Evolutionary conservation across 345 rosid species (phyloP), one percentile per base, ranked within the genome.

Genomic region (Cardamine occulta): DNA sequence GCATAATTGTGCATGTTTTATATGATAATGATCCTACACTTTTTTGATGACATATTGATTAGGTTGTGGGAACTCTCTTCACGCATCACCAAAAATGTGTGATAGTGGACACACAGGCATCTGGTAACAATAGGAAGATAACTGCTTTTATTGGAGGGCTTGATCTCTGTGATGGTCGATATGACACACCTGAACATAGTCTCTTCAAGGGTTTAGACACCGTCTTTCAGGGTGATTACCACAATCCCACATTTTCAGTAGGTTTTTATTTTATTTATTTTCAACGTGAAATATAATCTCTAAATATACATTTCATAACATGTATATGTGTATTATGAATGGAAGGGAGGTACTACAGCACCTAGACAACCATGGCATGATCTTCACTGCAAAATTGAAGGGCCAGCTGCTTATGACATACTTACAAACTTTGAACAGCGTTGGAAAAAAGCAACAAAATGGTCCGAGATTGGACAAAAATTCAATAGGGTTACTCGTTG

Each of bases 331-430:
- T 37, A 39, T 11, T 10, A 4, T 39, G 44, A 39, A 39, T 39
- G 44, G 15, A 76, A 93, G 98, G 78, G 81, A 47, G 93, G 84
- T 78, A 86, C 73, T 21, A 86, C 75, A 79, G 95, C 76, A 56
- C 98, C 98, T 18, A 90, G 97, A 77, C 74, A 93, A 79, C 98
- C 97, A 4, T 89, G 98, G 97, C 95, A 90, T 80, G 98, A 93
- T 70, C 81, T 85, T 75, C 98, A 93, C 66, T 93, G 97, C 84
- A 89, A 83, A 77, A 77, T 93, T 45, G 97, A 93, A 80, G 98
- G 98, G 8, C 97, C 98, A n/a, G 95, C 98, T 66, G 97, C 98
- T 37, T 93, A 90, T 68, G 98, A 93, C 44, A 83, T 93, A 58
- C 96, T 90, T 24, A 82, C 78, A 48, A 93, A 93, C 78, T 93